A percentile compares a stretch with the other conserved stretches of the same genome.
phyloP scores from a whole-genome alignment of 768 basidiomycete genomes.

The Termitomyces sp. region DNA sequence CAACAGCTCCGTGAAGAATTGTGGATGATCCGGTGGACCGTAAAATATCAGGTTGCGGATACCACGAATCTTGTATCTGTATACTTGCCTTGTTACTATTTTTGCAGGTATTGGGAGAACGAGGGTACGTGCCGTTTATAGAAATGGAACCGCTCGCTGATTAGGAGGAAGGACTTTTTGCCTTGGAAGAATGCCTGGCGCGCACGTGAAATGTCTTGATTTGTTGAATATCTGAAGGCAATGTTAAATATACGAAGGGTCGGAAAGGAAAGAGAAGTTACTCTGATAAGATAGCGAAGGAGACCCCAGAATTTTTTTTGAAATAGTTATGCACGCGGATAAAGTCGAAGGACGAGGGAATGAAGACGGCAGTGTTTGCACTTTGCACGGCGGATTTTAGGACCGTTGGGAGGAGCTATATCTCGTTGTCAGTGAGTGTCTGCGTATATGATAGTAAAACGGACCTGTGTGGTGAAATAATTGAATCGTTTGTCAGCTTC shows the following conservation, averaged over 20 bases:
- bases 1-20: conserved; percentile 88
- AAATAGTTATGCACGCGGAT: conserved; percentile 87
- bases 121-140: conserved; percentile 61
- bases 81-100: neutral
- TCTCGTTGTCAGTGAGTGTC: neutral
- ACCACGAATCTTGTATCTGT: conserved; percentile 88
- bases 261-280: conserved; percentile 26
- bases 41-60: conserved; percentile 94
- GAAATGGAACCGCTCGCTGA: conserved; percentile 99
- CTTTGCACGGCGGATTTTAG: conserved; percentile 94
- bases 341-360: conserved; percentile 96
- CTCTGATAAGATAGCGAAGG: conserved; percentile 88
- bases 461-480: conserved; percentile 81
- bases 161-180: conserved; percentile 77
- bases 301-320: conserved; percentile 61
- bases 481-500: conserved; percentile 86
- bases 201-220: conserved; percentile 91
- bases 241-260: neutral
- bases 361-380: conserved; percentile 78
- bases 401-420: conserved; percentile 71
- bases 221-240: conserved; percentile 72
- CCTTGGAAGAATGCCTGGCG: conserved; percentile 90
- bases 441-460: neutral
- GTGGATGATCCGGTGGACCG: conserved; percentile 82
- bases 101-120: neutral